phyloP scores from a whole-genome alignment of 139 green algal genomes.

The Chlamydomonas applanata region DNA sequence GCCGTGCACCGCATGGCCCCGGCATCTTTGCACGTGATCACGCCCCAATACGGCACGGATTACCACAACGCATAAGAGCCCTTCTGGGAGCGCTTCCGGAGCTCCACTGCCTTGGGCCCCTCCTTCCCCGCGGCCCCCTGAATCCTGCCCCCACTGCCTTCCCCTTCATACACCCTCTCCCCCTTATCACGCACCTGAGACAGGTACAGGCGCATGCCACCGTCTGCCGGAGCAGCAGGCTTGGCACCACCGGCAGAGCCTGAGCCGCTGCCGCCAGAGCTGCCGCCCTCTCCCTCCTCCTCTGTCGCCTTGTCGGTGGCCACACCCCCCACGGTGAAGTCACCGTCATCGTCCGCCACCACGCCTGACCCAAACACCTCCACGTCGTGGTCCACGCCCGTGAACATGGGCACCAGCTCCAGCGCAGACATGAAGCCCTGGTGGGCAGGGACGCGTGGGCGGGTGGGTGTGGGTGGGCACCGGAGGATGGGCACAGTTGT shows the following conservation, averaged over 20 bases:
- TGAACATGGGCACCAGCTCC: slow-evolving; percentile 91
- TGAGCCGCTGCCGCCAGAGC: background rate
- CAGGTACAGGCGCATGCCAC: slow-evolving; percentile 86
- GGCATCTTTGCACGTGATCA: too few relatives aligned
- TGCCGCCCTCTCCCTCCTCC: background rate
- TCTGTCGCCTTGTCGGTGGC: background rate
- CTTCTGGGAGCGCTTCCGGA: too few relatives aligned
- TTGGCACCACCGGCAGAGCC: slow-evolving; percentile 10
- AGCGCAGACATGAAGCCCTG: slow-evolving; percentile 77
- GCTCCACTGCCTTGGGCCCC: too few relatives aligned
- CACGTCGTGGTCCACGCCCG: slow-evolving; percentile 77
- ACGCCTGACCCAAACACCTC: slow-evolving; percentile 78
- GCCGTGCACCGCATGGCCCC: too few relatives aligned
- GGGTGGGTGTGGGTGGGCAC: background rate
- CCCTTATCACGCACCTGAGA: slow-evolving; percentile 8
- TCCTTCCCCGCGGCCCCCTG: too few relatives aligned
- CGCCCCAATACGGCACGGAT: too few relatives aligned
- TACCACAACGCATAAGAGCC: too few relatives aligned
- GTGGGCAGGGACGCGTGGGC: background rate
- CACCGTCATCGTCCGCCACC: slow-evolving; percentile 79
- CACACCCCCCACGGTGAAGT: slow-evolving; percentile 51
- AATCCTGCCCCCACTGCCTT: too few relatives aligned
- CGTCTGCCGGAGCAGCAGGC: background rate
- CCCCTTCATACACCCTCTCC: too few relatives aligned
- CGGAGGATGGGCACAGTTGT: too few relatives aligned